Base-by-base conservation (phyloP, 2,329 filamentous ascomycete genomes). In the Rhynchosporium secalis region DNA sequence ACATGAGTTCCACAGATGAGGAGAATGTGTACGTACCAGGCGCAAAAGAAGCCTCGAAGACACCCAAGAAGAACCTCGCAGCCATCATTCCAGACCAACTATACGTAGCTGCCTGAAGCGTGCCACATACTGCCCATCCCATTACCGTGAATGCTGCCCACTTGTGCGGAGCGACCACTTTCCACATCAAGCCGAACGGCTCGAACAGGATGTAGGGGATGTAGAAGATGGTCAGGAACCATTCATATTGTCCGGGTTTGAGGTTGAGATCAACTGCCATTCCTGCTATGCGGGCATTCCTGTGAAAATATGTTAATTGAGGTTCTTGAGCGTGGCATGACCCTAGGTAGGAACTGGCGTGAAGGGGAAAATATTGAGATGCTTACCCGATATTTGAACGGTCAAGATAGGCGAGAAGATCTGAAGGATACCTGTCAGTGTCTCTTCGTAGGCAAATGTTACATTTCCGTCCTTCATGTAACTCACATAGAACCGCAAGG, bases 241-340 rank as follows among this genome's bases (percentile, higher is more conserved):
- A 77, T 66, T 75, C 70, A 58, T 76, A 77, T 65, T 69, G 67
- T n/a, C 67, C 48, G 3, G 84, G 80, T 3, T 61, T 63, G 20
- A 86, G 74, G 9, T 78, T 61, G 15, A 86, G 76, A 33, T 81
- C 80, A 49, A 78, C 71, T 57, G 75, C 65, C 80, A 84, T 83
- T 43, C 81, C 82, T 1, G 81, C 80, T 49, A 82, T 81, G 65
- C 77, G 76, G 1, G 82, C 82, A 76, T 84, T 84, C 58, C 81
- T 80, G 52, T 54, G 10, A 8, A 33, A 31, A 51, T 38, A 20
- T 20, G n/a, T 46, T n/a, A 43, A 45, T 20, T n/a, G 13, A 20
- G 20, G 20, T 20, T 20, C 20, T 20, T 15, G 3, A 38, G 8
- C 28, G 4, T 36, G 33, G 33, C 5, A 36, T 36, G 9, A 2